A percentile compares a stretch with the other conserved stretches of the same genome.
Evolutionary conservation across 495 filamentous ascomycete species (phyloP).

Genomic region (Penicillium manginii): DNA sequence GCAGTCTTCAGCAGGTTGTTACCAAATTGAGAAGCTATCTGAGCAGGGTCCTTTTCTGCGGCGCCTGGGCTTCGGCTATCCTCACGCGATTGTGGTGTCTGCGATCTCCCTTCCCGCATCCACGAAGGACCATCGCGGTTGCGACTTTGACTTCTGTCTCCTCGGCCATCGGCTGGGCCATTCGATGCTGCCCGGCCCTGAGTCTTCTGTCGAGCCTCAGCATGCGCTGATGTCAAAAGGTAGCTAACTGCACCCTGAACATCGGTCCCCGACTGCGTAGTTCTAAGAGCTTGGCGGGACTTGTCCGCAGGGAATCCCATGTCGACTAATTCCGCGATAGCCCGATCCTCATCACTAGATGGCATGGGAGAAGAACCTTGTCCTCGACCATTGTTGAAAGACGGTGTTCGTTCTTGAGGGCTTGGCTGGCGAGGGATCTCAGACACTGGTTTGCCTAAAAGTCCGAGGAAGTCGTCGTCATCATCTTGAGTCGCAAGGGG

Average conservation of each 20-base stretch:
- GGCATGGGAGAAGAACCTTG: slow-evolving; percentile 41
- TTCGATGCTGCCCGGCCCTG: slow-evolving; percentile 37
- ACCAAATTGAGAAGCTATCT: slow-evolving; percentile 80
- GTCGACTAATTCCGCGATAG: slow-evolving; percentile 88
- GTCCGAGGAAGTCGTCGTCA: slow-evolving; percentile 88
- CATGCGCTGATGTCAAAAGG: slow-evolving; percentile 88
- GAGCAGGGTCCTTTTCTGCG: slow-evolving; percentile 75
- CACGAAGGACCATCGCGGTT: slow-evolving; percentile 43
- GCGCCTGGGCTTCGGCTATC: slow-evolving; percentile 61
- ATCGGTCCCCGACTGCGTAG: slow-evolving; percentile 77
- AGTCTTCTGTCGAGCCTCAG: slow-evolving; percentile 66
- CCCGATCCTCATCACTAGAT: slow-evolving; percentile 71
- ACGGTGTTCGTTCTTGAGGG: slow-evolving; percentile 40
- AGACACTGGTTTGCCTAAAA: slow-evolving; percentile 84
- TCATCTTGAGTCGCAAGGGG: slow-evolving; percentile 40
- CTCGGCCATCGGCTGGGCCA: slow-evolving; percentile 35
- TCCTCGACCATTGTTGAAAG: slow-evolving; percentile 49
- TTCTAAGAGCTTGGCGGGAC: slow-evolving; percentile 72
- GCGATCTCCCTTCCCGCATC: slow-evolving; percentile 38
- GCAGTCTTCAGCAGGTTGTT: slow-evolving; percentile 90
- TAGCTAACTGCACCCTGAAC: slow-evolving; percentile 88
- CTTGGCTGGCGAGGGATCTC: slow-evolving; percentile 60
- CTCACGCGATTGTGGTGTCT: slow-evolving; percentile 41
- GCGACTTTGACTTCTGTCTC: slow-evolving; percentile 43
- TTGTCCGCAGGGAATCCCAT: slow-evolving; percentile 91